Conservation (phyloP, 1,139 yeast genomes). For the Pichia sp. region DNA sequence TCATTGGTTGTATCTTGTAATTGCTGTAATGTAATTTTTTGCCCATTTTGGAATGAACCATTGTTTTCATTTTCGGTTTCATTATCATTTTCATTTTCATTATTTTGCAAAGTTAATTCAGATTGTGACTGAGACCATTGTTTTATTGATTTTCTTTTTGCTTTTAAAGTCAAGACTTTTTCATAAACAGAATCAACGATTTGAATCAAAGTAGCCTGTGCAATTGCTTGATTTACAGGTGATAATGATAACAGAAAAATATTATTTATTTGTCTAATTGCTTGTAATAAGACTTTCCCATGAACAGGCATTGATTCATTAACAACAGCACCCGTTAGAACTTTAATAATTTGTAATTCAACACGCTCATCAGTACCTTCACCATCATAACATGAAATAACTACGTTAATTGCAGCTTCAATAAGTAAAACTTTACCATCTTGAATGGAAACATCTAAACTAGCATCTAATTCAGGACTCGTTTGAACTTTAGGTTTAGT, state of each 20-base stretch:
- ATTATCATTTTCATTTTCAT: too few species aligned
- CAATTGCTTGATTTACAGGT: slow-evolving; percentile 83
- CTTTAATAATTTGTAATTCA: slow-evolving; percentile 88
- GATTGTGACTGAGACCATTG: background rate
- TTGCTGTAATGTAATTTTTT: slow-evolving; percentile 40
- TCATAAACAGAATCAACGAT: slow-evolving; percentile 82
- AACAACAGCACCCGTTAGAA: slow-evolving; percentile 80
- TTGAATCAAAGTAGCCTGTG: slow-evolving; percentile 92
- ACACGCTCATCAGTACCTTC: slow-evolving; percentile 87
- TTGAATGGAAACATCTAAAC: slow-evolving; percentile 23
- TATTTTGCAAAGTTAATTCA: too few species aligned
- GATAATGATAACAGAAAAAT: slow-evolving; percentile 81
- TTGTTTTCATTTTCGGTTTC: background rate
- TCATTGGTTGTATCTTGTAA: slow-evolving; percentile 44
- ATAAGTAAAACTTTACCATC: slow-evolving; percentile 54
- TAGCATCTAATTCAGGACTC: slow-evolving; percentile 37
- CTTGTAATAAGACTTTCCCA: slow-evolving; percentile 82
- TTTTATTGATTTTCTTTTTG: background rate
- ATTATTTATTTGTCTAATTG: slow-evolving; percentile 88
- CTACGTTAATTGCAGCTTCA: slow-evolving; percentile 80
- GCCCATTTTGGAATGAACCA: slow-evolving; percentile 4
- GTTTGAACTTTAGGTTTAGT: slow-evolving; percentile 23
- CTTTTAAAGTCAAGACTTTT: slow-evolving; percentile 42
- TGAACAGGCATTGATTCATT: slow-evolving; percentile 81
- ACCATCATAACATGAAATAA: slow-evolving; percentile 81